Percentiles rank a stretch among this genome's conserved stretches.
These are phyloP conservation scores for Gamsiella multidivaricata DNA, from an alignment of 192 early-diverging fungal species.

Conservation along the genomic window DNA sequence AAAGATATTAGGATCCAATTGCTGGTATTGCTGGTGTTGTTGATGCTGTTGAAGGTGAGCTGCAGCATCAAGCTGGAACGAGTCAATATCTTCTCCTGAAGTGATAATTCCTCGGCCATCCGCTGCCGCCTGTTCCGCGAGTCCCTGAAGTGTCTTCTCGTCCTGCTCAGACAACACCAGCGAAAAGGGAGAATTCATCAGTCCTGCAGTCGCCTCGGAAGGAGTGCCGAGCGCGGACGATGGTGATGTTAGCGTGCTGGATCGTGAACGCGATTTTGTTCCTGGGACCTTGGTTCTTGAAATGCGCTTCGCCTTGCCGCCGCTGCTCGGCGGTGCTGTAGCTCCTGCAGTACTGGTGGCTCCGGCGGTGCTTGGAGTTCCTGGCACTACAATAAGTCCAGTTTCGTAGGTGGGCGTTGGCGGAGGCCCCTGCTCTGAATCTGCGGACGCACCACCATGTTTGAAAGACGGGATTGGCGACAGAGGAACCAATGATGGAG, in stretches of 20 bases:
- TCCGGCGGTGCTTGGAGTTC: slow-evolving; percentile 4
- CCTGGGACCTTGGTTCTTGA: slow-evolving; percentile 39
- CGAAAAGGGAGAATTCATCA: slow-evolving; percentile 27
- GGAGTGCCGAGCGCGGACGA: slow-evolving; percentile 13
- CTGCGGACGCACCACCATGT: slow-evolving; percentile 10
- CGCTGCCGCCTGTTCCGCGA: slow-evolving; percentile 20
- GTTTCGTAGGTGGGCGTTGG: slow-evolving; percentile 44
- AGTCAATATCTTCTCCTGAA: slow-evolving; percentile 21
- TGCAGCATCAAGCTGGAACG: slow-evolving; percentile 34
- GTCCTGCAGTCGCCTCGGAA: background rate
- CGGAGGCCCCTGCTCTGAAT: slow-evolving; percentile 10
- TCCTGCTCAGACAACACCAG: slow-evolving; percentile 49
- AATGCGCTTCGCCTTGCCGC: slow-evolving; percentile 41
- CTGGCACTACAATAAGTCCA: slow-evolving; percentile 36
- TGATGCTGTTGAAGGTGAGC: slow-evolving; percentile 22
- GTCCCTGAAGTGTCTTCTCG: slow-evolving; percentile 31
- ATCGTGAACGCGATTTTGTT: slow-evolving; percentile 40
- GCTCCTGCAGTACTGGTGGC: slow-evolving; percentile 5
- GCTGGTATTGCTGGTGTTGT: slow-evolving; percentile 25
- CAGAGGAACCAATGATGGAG: slow-evolving; percentile 38
- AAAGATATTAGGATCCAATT: slow-evolving; percentile 34
- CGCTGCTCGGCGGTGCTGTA: slow-evolving; percentile 8
- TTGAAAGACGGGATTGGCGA: slow-evolving; percentile 39
- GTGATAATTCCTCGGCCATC: background rate
- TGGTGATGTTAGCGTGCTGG: slow-evolving; percentile 33